These are phyloP conservation scores for Spathaspora hagerdaliae DNA, from an alignment of 805 yeast species.

Conservation along the genomic window DNA sequence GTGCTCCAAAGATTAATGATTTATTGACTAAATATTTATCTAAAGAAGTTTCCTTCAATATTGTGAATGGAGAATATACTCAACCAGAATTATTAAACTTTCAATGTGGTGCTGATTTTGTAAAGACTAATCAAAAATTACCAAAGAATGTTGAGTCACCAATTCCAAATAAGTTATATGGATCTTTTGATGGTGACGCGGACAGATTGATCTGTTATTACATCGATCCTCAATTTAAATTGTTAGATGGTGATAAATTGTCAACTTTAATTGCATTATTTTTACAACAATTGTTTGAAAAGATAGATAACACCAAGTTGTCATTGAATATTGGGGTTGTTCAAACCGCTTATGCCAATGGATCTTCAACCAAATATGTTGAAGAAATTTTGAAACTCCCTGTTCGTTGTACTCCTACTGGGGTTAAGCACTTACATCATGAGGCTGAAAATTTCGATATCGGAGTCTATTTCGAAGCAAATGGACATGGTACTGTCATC, in stretches of 20 bases:
- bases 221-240: slow-evolving; percentile 41
- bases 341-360: slow-evolving; percentile 98
- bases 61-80: slow-evolving; percentile 52
- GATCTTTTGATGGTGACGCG: slow-evolving; percentile 97
- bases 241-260: slow-evolving; percentile 91
- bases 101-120: slow-evolving; percentile 93
- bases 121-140: slow-evolving; percentile 78
- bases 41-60: slow-evolving; percentile 35
- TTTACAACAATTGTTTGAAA: slow-evolving; percentile 48
- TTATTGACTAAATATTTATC: slow-evolving; percentile 42
- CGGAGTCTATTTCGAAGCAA: slow-evolving; percentile 96
- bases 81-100: slow-evolving; percentile 61
- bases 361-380: slow-evolving; percentile 76
- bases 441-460: slow-evolving; percentile 81
- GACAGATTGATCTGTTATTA: slow-evolving; percentile 87
- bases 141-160: slow-evolving; percentile 57
- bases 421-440: slow-evolving; percentile 94
- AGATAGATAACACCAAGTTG: slow-evolving; percentile 45
- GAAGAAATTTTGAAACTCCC: slow-evolving; percentile 61
- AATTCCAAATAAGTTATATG: slow-evolving; percentile 48
- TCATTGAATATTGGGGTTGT: slow-evolving; percentile 67
- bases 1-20: slow-evolving; percentile 66
- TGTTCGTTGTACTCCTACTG: slow-evolving; percentile 88
- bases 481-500: slow-evolving; percentile 97
- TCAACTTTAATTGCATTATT: slow-evolving; percentile 77